Evolutionary conservation across 176 grass and related monocot genomes (phyloP).

Genomic region (Olyra latifolia): DNA sequence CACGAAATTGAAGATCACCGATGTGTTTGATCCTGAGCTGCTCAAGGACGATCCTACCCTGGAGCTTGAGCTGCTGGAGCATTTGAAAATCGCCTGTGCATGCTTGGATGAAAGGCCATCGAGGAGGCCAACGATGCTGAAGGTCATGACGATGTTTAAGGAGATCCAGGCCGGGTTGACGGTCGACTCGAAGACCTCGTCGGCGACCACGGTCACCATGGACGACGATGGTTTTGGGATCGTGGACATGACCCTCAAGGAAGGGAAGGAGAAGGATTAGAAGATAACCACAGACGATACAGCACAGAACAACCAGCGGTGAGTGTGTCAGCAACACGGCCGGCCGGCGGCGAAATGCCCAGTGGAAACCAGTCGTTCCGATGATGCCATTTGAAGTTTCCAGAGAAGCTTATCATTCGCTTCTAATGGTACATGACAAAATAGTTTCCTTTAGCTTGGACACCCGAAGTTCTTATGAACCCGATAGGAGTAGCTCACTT

Average conservation of each 20-base stretch:
- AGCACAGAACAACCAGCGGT: neutral
- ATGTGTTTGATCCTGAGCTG: constrained; percentile 92
- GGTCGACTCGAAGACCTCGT: constrained; percentile 61
- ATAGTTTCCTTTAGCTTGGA: constrained; percentile 50
- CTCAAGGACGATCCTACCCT: constrained; percentile 64
- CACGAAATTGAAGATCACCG: constrained; percentile 49
- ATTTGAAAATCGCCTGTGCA: constrained; percentile 75
- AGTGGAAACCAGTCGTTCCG: constrained; percentile 37
- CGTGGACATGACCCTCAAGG: constrained; percentile 76
- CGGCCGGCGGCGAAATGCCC: constrained; percentile 37
- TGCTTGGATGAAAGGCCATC: constrained; percentile 78
- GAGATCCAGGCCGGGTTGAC: constrained; percentile 80
- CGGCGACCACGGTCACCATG: constrained; percentile 22
- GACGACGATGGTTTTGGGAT: constrained; percentile 52
- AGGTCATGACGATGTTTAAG: constrained; percentile 98
- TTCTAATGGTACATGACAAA: constrained; percentile 52
- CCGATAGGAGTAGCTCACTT: constrained; percentile 58
- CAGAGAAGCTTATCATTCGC: constrained; percentile 46
- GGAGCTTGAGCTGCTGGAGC: constrained; percentile 79
- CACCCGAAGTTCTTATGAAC: constrained; percentile 62
- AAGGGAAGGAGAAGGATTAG: constrained; percentile 86
- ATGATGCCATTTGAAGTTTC: constrained; percentile 49
- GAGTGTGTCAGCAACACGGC: constrained; percentile 18
- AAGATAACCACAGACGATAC: neutral
- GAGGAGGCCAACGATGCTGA: constrained; percentile 83